Evolutionary conservation across 2,329 filamentous ascomycete species (phyloP).

Genomic region (Aureobasidium sp.): DNA sequence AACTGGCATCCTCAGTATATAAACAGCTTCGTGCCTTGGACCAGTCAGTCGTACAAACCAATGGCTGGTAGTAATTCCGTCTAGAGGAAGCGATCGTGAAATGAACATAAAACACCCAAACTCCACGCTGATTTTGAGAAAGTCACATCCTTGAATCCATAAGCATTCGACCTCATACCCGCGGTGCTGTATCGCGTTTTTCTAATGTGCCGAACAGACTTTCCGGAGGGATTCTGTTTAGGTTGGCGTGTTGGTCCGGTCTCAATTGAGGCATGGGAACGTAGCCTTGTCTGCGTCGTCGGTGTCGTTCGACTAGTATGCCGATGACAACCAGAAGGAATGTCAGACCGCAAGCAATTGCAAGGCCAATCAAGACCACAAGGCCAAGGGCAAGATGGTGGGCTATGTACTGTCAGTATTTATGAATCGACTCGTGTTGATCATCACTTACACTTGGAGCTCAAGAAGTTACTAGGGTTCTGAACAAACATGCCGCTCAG

Average conservation of each 20-base stretch:
- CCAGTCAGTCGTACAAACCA: background rate
- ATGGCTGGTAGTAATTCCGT: background rate
- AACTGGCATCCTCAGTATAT: background rate
- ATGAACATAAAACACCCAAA: constrained; percentile 8
- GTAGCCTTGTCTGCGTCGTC: constrained; percentile 74
- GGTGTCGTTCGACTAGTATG: constrained; percentile 65
- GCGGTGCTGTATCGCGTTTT: constrained; percentile 17
- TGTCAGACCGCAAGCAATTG: constrained; percentile 68
- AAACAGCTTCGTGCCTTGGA: constrained; percentile 2
- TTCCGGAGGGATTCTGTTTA: constrained; percentile 46
- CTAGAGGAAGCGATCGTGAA: background rate
- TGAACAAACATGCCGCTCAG: constrained; percentile 79
- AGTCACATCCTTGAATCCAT: background rate
- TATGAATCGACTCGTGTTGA: constrained; percentile 11
- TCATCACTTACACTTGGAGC: constrained; percentile 49
- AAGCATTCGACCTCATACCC: constrained; percentile 13
- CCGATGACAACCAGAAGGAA: constrained; percentile 71
- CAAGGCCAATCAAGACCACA: constrained; percentile 73
- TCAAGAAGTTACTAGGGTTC: constrained; percentile 67
- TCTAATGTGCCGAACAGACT: constrained; percentile 28
- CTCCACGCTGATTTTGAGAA: constrained; percentile 10
- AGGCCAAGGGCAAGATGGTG: constrained; percentile 64
- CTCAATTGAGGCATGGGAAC: constrained; percentile 59
- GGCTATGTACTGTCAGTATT: constrained; percentile 29
- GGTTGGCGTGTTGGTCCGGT: constrained; percentile 39